Evolutionary conservation across 495 filamentous ascomycete species (phyloP).

Genomic region (Durotheca rogersii): DNA sequence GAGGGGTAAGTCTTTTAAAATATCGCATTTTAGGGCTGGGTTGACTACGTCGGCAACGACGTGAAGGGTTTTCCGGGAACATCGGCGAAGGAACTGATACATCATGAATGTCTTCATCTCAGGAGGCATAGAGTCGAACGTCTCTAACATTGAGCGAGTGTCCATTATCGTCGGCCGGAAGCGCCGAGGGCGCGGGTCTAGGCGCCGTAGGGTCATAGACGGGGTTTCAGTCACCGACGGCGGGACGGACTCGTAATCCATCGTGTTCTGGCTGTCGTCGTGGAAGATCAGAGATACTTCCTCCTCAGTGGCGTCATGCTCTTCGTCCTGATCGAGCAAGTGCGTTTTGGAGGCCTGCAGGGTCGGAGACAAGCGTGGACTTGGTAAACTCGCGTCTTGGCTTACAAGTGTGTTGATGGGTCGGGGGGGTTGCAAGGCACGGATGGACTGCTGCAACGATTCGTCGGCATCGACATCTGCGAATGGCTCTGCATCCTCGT

Average conservation of each 20-base stretch:
- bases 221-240: constrained; percentile 18
- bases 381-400: constrained; percentile 90
- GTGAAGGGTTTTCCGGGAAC: constrained; percentile 84
- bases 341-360: constrained; percentile 71
- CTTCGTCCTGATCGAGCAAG: constrained; percentile 40
- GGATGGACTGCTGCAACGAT: constrained; percentile 42
- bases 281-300: constrained; percentile 28
- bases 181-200: constrained; percentile 13
- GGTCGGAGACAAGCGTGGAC: constrained; percentile 90
- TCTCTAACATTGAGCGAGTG: constrained; percentile 80
- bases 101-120: constrained; percentile 91
- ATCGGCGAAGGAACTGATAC: constrained; percentile 89
- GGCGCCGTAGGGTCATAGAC: constrained; percentile 18
- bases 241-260: constrained; percentile 24
- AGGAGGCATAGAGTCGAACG: constrained; percentile 85
- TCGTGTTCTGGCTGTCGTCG: constrained; percentile 24
- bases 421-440: constrained; percentile 40
- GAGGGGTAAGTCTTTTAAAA: constrained; percentile 75
- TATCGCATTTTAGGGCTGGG: constrained; percentile 95
- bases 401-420: constrained; percentile 64
- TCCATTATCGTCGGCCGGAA: constrained; percentile 57
- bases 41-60: constrained; percentile 92
- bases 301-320: constrained; percentile 39
- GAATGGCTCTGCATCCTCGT: constrained; percentile 55
- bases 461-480: constrained; percentile 49